Conservation (phyloP, 352 stramenopile genomes). For the Phytophthora megakarya region DNA sequence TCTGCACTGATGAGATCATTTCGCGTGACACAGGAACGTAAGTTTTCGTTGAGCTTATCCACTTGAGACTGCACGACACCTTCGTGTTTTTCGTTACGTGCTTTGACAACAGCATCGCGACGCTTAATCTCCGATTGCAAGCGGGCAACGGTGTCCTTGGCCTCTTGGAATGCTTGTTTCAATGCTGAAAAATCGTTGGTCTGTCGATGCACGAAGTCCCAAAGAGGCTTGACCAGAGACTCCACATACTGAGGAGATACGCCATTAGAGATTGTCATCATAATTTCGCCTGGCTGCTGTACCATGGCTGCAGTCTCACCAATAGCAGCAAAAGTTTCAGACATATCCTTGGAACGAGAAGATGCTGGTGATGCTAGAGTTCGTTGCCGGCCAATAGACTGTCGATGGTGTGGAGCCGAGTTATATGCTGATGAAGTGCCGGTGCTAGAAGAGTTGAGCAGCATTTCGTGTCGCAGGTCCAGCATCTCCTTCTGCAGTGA, state of each 20-base stretch:
- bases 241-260: slow-evolving; percentile 33
- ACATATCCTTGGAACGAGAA: slow-evolving; percentile 34
- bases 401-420: slow-evolving; percentile 57
- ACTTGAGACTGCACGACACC: slow-evolving; percentile 68
- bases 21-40: slow-evolving; percentile 73
- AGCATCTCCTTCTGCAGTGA: slow-evolving; percentile 82
- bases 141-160: slow-evolving; percentile 70
- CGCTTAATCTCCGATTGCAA: slow-evolving; percentile 86
- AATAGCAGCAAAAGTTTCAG: slow-evolving; percentile 24
- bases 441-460: slow-evolving; percentile 60
- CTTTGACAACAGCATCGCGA: slow-evolving; percentile 76
- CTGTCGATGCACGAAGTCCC: slow-evolving; percentile 80
- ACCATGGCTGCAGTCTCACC: slow-evolving; percentile 29
- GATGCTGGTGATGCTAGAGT: slow-evolving; percentile 6
- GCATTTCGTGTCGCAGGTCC: slow-evolving; percentile 76
- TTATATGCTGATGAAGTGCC: slow-evolving; percentile 36
- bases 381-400: slow-evolving; percentile 49
- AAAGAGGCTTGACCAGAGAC: slow-evolving; percentile 63
- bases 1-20: slow-evolving; percentile 81
- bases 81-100: slow-evolving; percentile 81
- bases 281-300: background rate
- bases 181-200: slow-evolving; percentile 73
- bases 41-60: slow-evolving; percentile 79
- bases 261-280: slow-evolving; percentile 4
- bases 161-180: slow-evolving; percentile 67